phyloP scores from a whole-genome alignment of 176 grass and related monocot species.

The Bolboschoenus planiculmis region DNA sequence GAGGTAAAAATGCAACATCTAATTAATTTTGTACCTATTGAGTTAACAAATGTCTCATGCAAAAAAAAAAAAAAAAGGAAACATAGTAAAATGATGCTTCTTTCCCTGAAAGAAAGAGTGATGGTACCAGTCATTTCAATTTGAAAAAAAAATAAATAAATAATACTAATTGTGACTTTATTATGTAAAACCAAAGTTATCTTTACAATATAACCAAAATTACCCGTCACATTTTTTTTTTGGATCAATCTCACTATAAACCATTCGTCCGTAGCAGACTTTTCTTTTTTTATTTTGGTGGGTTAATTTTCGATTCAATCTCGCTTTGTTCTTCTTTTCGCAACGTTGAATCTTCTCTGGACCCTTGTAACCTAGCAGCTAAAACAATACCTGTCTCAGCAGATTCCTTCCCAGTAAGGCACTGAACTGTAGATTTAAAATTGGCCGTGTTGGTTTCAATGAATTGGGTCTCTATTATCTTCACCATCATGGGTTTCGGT shows the following conservation, averaged over 20 bases:
- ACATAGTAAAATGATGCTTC: not conserved
- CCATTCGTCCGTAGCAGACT: not conserved
- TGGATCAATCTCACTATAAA: not conserved
- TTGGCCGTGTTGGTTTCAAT: slow-evolving; percentile 46
- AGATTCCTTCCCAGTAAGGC: slow-evolving; percentile 45
- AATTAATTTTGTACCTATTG: not conserved
- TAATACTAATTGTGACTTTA: not conserved
- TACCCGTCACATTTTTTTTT: not conserved
- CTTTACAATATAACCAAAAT: not conserved
- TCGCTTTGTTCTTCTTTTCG: not conserved
- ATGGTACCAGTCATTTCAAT: not conserved
- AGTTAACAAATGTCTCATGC: not conserved
- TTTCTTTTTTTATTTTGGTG: not conserved
- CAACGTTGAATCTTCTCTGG: not conserved
- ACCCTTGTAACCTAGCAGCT: not conserved
- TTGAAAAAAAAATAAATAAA: not conserved
- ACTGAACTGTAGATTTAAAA: slow-evolving; percentile 65
- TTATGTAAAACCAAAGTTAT: not conserved
- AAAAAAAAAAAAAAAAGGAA: not conserved
- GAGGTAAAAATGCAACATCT: not conserved
- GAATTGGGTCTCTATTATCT: slow-evolving; percentile 66
- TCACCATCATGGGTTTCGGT: slow-evolving; percentile 31
- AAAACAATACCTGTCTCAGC: not conserved
- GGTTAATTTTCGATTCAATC: not conserved
- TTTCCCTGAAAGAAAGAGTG: not conserved